Base-by-base conservation (phyloP, 2,329 filamentous ascomycete genomes). In the Pyrenophora graminea region DNA sequence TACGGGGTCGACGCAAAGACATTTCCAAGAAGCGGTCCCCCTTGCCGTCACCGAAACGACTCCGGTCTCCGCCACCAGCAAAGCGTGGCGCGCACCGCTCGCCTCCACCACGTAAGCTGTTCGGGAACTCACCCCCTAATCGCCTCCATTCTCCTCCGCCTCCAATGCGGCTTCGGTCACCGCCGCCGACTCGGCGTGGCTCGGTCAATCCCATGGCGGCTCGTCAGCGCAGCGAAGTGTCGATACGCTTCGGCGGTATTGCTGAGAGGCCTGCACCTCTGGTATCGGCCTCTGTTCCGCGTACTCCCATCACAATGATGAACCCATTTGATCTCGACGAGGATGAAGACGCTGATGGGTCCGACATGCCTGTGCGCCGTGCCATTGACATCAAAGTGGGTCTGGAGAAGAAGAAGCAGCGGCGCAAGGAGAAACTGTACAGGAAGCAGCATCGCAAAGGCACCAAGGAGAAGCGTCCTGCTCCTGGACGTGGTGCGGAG, bases 361-460 rank as follows among this genome's bases (percentile, higher is more conserved):
- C 69, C 5, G 72, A 74, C 32, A 77, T 85, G 36, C 91, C 94
- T 58, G 83, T 90, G 8, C 89, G 94, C 56, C 91, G 91, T n/a
- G 92, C 94, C 31, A 95, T 99, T 61, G 94, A 97, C 74, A 99
- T 97, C 74, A 96, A 96, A 73, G 62, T 72, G 18, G 94, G 94
- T 7, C 83, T 99, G 1, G 94, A 99, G 77, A 88, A 90, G 75
- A 97, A 96, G 78, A 88, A 92, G 21, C 90, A 94, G 77, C 87
- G 94, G 59, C 89, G 94, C 63, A 91, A 89, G 76, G 92, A 97
- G 75, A 96, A 97, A 75, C 89, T 91, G 67, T 88, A 90, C 70
- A 88, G 92, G 66, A 94, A 96, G 72, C 88, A 93, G 69, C 95
- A 90, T 77, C 87, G 91, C 70, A 90, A 91, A 65, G 87, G 87